Evolutionary conservation across 176 grass and related monocot species (phyloP).

Genomic region (Luzula sylvatica): DNA sequence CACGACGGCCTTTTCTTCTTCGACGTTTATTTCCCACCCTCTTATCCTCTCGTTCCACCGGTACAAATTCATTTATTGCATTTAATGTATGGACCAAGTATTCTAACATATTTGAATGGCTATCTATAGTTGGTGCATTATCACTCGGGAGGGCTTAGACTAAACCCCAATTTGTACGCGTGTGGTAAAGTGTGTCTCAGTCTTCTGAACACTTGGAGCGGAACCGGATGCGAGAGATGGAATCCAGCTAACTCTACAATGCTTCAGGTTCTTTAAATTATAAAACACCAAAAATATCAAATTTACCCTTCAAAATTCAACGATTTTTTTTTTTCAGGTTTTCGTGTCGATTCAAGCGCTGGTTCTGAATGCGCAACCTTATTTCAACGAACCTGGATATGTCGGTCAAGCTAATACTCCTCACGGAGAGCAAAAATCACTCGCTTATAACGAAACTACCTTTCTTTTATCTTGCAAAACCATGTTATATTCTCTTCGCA

Average conservation of each 20-base stretch:
- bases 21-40: conserved; percentile 58
- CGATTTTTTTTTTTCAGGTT: conserved; percentile 19
- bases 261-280: conserved; percentile 15
- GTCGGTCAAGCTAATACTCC: conserved; percentile 24
- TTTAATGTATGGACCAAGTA: conserved; percentile 2
- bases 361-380: conserved; percentile 75
- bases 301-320: too few species aligned
- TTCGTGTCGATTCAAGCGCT: conserved; percentile 68
- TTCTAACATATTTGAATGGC: neutral
- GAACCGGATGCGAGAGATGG: conserved; percentile 62
- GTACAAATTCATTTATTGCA: conserved; percentile 30
- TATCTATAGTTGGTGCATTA: conserved; percentile 54
- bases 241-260: conserved; percentile 43
- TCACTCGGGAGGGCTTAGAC: conserved; percentile 53
- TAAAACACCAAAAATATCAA: too few species aligned
- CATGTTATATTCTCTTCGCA: conserved; percentile 52
- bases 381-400: conserved; percentile 67
- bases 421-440: conserved; percentile 39
- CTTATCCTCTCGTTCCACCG: conserved; percentile 52
- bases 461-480: conserved; percentile 73
- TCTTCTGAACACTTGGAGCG: conserved; percentile 68
- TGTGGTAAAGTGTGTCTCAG: conserved; percentile 77
- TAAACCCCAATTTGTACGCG: conserved; percentile 78
- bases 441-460: conserved; percentile 49
- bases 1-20: conserved; percentile 82